Conservation (phyloP, 2,329 filamentous ascomycete species). For the Phoma sp. region DNA sequence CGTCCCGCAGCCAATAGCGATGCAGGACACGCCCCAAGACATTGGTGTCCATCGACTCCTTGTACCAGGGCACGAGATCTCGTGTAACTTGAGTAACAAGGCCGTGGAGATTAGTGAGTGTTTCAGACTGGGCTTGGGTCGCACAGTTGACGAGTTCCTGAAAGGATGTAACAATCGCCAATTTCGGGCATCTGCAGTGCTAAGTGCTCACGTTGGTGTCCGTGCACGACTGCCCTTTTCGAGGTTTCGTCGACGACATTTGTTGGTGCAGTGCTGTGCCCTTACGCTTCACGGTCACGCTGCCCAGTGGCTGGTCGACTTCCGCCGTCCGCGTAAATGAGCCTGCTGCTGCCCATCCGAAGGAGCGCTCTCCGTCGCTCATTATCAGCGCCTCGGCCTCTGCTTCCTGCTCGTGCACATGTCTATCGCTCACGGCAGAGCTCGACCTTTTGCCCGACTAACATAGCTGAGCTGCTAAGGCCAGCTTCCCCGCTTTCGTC, state of each 20-base stretch:
- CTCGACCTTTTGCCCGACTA: conserved; percentile 43
- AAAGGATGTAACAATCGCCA: conserved; percentile 5
- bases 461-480: conserved; percentile 59
- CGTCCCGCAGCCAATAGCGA: conserved; percentile 23
- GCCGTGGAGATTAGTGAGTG: conserved; percentile 17
- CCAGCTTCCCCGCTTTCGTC: conserved; percentile 51
- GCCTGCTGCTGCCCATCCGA: conserved; percentile 30
- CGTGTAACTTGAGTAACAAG: conserved; percentile 15
- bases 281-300: conserved; percentile 23
- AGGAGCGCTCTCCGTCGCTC: conserved; percentile 31
- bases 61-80: conserved; percentile 24
- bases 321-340: conserved; percentile 38
- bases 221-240: conserved; percentile 18
- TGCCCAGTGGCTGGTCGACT: conserved; percentile 25
- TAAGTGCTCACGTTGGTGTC: not conserved
- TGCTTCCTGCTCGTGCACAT: conserved; percentile 23
- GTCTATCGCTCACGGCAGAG: conserved; percentile 35
- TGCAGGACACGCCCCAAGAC: conserved; percentile 6
- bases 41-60: conserved; percentile 13
- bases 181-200: not conserved
- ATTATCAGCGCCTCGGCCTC: conserved; percentile 21
- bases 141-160: conserved; percentile 8
- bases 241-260: conserved; percentile 23
- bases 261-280: conserved; percentile 15
- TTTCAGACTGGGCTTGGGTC: conserved; percentile 26